phyloP scores from a whole-genome alignment of 2,329 filamentous ascomycete species.

The Rhynchosporium graminicola region DNA sequence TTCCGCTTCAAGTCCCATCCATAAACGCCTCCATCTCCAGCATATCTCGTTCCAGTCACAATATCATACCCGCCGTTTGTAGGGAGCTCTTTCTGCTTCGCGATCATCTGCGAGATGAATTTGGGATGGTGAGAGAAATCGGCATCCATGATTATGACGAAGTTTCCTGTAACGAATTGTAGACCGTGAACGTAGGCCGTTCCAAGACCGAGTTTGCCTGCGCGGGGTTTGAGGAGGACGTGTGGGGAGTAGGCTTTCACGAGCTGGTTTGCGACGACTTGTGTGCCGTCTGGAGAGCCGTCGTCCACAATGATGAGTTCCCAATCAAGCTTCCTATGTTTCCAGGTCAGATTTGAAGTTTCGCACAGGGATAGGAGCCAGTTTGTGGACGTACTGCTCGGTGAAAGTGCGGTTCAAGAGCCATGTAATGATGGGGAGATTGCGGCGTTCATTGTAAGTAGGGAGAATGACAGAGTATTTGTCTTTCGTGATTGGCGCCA shows the following conservation, averaged over 20 bases:
- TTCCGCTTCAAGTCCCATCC: slow-evolving; percentile 96
- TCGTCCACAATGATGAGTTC: slow-evolving; percentile 98
- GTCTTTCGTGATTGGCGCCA: slow-evolving; percentile 50
- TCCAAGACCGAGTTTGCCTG: slow-evolving; percentile 59
- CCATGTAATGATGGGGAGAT: slow-evolving; percentile 95
- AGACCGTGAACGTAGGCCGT: slow-evolving; percentile 47
- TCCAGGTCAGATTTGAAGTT: neutral
- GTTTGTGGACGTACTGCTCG: slow-evolving; percentile 65
- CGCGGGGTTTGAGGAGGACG: slow-evolving; percentile 81
- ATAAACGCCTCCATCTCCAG: slow-evolving; percentile 83
- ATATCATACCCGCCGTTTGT: slow-evolving; percentile 80
- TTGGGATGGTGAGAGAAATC: slow-evolving; percentile 99
- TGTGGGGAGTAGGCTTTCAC: slow-evolving; percentile 79
- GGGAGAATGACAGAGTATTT: slow-evolving; percentile 98
- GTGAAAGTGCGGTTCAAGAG: slow-evolving; percentile 90
- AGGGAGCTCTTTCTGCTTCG: slow-evolving; percentile 61
- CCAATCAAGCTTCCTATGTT: slow-evolving; percentile 82
- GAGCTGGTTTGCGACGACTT: slow-evolving; percentile 86
- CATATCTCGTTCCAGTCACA: slow-evolving; percentile 94
- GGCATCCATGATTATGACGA: slow-evolving; percentile 99
- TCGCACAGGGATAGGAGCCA: neutral
- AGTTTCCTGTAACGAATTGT: slow-evolving; percentile 88
- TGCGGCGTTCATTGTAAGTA: slow-evolving; percentile 97
- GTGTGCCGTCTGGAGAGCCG: slow-evolving; percentile 93
- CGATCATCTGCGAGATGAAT: slow-evolving; percentile 95